These are phyloP conservation scores for Cercospora beticola DNA, from an alignment of 2,329 filamentous ascomycete genomes.

Conservation along the genomic window DNA sequence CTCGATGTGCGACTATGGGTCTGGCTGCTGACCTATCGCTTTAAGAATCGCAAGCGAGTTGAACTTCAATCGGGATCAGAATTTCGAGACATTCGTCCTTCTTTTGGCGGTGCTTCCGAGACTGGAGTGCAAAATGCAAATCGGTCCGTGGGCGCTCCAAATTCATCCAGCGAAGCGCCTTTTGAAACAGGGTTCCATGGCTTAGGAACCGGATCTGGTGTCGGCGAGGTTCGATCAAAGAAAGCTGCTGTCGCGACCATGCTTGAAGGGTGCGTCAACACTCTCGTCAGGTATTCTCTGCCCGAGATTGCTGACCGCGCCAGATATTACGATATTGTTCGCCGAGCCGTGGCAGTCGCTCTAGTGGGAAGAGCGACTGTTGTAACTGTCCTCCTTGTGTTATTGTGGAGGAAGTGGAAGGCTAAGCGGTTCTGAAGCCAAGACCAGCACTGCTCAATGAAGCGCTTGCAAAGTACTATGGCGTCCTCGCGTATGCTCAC, in stretches of 20 bases:
- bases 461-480: not conserved
- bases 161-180: constrained; percentile 28
- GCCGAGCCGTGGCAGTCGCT: constrained; percentile 48
- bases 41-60: constrained; percentile 53
- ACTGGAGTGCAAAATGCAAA: constrained; percentile 17
- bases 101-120: constrained; percentile 33
- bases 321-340: constrained; percentile 52
- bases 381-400: constrained; percentile 17
- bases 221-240: constrained; percentile 36
- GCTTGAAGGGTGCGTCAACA: constrained; percentile 47
- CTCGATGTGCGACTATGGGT: constrained; percentile 61
- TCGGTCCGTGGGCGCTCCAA: constrained; percentile 10
- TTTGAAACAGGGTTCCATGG: constrained; percentile 49
- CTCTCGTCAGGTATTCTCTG: constrained; percentile 25
- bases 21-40: constrained; percentile 58
- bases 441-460: not conserved
- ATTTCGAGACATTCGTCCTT: constrained; percentile 25
- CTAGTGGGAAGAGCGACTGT: constrained; percentile 40
- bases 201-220: constrained; percentile 44
- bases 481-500: not conserved
- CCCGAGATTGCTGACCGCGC: constrained; percentile 36
- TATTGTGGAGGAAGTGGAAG: constrained; percentile 22
- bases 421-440: not conserved
- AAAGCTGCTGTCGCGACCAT: constrained; percentile 49
- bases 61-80: constrained; percentile 36